Evolutionary conservation across 108 stramenopile species (phyloP).

Genomic region (Nannochloropsis gaditana): DNA sequence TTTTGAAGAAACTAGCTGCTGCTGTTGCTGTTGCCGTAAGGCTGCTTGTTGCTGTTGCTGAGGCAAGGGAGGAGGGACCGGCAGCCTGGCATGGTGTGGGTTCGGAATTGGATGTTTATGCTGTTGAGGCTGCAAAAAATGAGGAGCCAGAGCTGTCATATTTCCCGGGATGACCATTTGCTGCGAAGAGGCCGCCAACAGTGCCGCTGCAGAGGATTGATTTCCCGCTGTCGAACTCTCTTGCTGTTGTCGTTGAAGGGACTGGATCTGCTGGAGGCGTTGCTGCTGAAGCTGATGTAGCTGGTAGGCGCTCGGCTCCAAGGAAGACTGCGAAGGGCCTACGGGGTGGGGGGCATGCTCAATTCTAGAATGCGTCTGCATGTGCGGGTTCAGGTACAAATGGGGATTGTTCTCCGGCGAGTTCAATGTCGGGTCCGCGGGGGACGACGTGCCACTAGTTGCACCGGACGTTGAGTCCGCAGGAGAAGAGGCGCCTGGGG

Average conservation of each 20-base stretch:
- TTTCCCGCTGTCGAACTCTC: background rate
- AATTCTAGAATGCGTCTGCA: background rate
- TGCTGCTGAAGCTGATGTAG: background rate
- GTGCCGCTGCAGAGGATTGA: background rate
- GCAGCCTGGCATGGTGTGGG: background rate
- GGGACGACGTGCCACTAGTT: background rate
- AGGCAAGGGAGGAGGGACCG: background rate
- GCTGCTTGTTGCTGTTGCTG: background rate
- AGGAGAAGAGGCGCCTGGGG: background rate
- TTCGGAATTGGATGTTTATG: background rate
- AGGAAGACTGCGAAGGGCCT: background rate
- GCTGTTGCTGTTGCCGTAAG: background rate
- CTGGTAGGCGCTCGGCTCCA: background rate
- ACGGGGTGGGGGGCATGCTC: background rate
- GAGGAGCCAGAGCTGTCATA: background rate
- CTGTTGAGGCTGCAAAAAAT: background rate
- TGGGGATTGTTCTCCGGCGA: background rate
- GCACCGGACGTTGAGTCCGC: background rate
- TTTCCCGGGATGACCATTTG: background rate
- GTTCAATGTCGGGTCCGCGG: background rate
- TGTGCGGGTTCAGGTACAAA: background rate
- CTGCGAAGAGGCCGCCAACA: constrained; percentile 5
- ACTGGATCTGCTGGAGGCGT: background rate
- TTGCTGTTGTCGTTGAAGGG: constrained; percentile 13
- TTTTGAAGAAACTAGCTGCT: background rate